Evolutionary conservation across 1,139 yeast genomes (phyloP).

Genomic region (Lodderomyces orthopsilosis): DNA sequence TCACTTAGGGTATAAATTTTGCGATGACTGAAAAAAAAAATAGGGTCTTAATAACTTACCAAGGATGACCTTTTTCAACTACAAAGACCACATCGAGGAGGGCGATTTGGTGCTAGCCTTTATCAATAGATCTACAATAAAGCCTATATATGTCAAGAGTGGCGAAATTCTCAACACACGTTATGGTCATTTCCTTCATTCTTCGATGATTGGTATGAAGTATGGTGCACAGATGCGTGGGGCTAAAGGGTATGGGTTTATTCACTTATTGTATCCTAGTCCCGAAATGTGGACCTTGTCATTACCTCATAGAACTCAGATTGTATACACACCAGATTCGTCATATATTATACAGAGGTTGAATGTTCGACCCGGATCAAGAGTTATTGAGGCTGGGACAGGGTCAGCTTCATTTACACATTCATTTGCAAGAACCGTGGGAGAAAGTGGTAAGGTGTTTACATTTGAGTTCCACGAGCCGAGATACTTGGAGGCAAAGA

Average conservation of each 20-base stretch:
- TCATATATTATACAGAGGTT: slow-evolving; percentile 84
- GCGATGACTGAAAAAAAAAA: slow-evolving; percentile 4
- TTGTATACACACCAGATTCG: slow-evolving; percentile 94
- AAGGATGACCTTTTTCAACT: slow-evolving; percentile 44
- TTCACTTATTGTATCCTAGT: slow-evolving; percentile 85
- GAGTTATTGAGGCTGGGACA: slow-evolving; percentile 95
- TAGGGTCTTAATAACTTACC: neutral
- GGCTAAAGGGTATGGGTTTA: slow-evolving; percentile 76
- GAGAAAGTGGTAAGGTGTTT: slow-evolving; percentile 59
- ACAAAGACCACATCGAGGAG: slow-evolving; percentile 62
- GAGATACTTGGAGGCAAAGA: slow-evolving; percentile 72
- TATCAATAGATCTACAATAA: slow-evolving; percentile 74
- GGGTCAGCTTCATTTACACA: slow-evolving; percentile 97
- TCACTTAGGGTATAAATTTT: neutral
- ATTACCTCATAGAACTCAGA: slow-evolving; percentile 95
- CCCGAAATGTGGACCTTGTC: slow-evolving; percentile 96
- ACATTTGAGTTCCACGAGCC: slow-evolving; percentile 91
- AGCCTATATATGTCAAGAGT: slow-evolving; percentile 62
- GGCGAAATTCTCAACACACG: slow-evolving; percentile 74
- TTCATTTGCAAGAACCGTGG: slow-evolving; percentile 80
- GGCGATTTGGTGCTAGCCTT: slow-evolving; percentile 87
- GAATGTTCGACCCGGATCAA: slow-evolving; percentile 67
- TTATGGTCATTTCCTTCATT: slow-evolving; percentile 85
- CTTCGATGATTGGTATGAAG: slow-evolving; percentile 72
- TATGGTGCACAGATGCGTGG: slow-evolving; percentile 89